Evolutionary conservation across 1,139 yeast genomes (phyloP).

Genomic region (Hyphopichia khmerensis): DNA sequence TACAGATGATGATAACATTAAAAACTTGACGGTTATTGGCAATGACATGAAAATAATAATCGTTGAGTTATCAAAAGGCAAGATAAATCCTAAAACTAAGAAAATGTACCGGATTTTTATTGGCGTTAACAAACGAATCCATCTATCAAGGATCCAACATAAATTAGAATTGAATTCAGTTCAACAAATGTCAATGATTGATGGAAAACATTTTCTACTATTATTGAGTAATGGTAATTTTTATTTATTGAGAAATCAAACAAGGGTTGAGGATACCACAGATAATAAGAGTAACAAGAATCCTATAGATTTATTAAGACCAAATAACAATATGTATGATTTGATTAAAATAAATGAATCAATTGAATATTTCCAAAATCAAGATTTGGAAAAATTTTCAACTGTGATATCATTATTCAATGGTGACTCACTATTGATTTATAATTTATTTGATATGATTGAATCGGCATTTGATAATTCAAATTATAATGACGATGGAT

Average conservation of each 20-base stretch:
- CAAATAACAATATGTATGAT: constrained; percentile 35
- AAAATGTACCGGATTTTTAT: constrained; percentile 29
- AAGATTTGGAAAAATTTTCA: constrained; percentile 13
- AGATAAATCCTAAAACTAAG: constrained; percentile 5
- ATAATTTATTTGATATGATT: constrained; percentile 30
- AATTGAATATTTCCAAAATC: constrained; percentile 33
- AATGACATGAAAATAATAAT: constrained; percentile 30
- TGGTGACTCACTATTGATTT: constrained; percentile 30
- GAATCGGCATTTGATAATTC: constrained; percentile 21
- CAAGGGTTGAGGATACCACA: constrained; percentile 1
- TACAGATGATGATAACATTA: constrained; percentile 7
- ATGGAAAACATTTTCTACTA: constrained; percentile 35
- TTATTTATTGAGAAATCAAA: constrained; percentile 35
- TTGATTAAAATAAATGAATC: constrained; percentile 30
- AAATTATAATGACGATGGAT: constrained; percentile 17
- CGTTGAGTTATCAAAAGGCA: constrained; percentile 22
- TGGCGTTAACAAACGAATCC: constrained; percentile 35
- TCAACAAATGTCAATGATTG: constrained; percentile 25
- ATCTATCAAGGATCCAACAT: constrained; percentile 30
- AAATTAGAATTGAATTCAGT: constrained; percentile 25
- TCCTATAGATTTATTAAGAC: constrained; percentile 14
- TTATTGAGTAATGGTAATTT: constrained; percentile 39
- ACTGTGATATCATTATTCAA: constrained; percentile 27
- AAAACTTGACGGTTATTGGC: constrained; percentile 30
- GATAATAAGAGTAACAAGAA: constrained; percentile 3